Evolutionary conservation across 2,329 filamentous ascomycete species (phyloP).

Genomic region (Coleophoma cylindrospora): DNA sequence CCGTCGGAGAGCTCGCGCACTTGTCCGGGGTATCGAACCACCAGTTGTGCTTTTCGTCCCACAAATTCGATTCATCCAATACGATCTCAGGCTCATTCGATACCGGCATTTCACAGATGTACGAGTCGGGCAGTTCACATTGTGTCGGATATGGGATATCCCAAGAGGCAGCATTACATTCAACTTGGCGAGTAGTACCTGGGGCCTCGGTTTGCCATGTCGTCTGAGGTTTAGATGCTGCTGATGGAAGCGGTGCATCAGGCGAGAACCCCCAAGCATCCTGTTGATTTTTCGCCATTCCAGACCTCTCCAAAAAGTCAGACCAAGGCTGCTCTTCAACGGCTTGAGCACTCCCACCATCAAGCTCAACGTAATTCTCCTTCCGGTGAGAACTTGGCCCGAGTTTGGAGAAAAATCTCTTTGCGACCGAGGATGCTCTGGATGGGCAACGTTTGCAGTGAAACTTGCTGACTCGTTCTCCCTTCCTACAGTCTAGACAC

Average conservation of each 20-base stretch:
- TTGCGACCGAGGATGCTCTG: constrained; percentile 18
- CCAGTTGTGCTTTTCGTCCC: background rate
- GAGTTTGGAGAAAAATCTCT: constrained; percentile 21
- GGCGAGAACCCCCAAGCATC: background rate
- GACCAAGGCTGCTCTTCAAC: background rate
- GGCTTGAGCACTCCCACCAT: background rate
- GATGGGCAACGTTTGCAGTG: constrained; percentile 18
- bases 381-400: constrained; percentile 14
- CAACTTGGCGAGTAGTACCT: background rate
- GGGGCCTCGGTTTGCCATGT: background rate
- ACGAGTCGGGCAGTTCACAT: constrained; percentile 4
- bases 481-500: constrained; percentile 21
- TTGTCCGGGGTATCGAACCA: background rate
- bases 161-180: background rate
- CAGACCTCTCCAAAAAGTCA: background rate
- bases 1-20: background rate
- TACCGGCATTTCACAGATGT: background rate
- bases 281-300: background rate
- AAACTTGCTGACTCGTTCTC: constrained; percentile 18
- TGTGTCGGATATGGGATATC: background rate
- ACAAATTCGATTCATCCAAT: constrained; percentile 13
- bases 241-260: background rate
- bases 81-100: constrained; percentile 7
- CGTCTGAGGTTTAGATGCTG: constrained; percentile 4
- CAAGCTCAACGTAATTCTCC: background rate